A percentile compares a stretch with the other conserved stretches of the same genome.
Conservation (phyloP, 2,329 filamentous ascomycete species). For the Hypoxylon rubiginosum region DNA sequence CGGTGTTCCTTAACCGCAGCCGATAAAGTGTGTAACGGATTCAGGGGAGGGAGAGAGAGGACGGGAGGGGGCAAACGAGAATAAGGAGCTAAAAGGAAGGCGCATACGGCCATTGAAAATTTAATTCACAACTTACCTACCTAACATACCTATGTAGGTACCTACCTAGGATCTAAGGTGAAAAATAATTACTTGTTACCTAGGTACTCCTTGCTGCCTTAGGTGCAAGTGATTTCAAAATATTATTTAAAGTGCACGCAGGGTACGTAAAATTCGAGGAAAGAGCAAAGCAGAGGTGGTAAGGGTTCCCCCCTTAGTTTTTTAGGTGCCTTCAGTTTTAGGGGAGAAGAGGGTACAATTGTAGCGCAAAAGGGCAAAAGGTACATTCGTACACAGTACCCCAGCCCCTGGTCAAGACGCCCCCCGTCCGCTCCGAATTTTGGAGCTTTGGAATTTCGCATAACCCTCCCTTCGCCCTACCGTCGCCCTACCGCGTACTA, state of each 20-base stretch:
- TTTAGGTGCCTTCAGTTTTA: neutral
- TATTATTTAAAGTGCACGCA: neutral
- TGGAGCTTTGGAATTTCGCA: conserved; percentile 42
- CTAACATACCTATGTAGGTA: too few species aligned
- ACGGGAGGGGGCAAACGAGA: conserved; percentile 9
- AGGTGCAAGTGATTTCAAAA: too few species aligned
- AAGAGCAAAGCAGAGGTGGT: neutral
- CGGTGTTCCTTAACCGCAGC: conserved; percentile 15
- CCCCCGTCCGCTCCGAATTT: conserved; percentile 41
- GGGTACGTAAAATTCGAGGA: neutral
- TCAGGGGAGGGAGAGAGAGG: conserved; percentile 29
- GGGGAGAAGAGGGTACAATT: conserved; percentile 11
- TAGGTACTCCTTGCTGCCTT: too few species aligned
- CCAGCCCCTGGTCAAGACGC: conserved; percentile 28
- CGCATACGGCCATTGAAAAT: neutral
- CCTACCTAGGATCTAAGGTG: too few species aligned
- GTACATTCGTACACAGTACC: neutral
- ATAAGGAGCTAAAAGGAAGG: conserved; percentile 1
- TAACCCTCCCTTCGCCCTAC: conserved; percentile 35
- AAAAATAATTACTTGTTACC: too few species aligned
- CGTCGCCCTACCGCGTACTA: conserved; percentile 40
- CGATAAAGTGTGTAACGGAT: conserved; percentile 19
- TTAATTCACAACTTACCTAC: neutral
- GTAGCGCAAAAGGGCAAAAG: conserved; percentile 24
- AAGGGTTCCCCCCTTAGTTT: neutral